These are phyloP conservation scores for Aegilops longissima DNA, from an alignment of 176 grass and related monocot species.

Conservation along the genomic window DNA sequence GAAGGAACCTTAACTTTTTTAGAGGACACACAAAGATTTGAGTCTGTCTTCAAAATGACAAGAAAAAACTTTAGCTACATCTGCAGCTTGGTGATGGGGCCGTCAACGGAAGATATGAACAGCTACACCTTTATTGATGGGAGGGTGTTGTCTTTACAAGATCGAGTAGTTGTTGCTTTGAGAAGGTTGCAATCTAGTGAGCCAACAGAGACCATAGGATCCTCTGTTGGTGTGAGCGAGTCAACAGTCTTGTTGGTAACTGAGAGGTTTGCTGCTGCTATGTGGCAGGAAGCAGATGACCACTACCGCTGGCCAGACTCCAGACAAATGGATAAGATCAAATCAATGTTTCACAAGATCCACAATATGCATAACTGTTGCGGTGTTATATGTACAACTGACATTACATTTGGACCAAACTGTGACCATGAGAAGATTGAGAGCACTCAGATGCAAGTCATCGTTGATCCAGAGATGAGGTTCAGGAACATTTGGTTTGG, in stretches of 20 bases:
- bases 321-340: constrained; percentile 40
- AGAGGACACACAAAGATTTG: background rate
- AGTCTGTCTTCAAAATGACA: background rate
- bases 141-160: constrained; percentile 19
- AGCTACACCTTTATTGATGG: background rate
- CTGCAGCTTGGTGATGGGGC: background rate
- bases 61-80: background rate
- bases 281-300: constrained; percentile 15
- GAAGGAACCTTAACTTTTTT: background rate
- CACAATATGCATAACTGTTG: constrained; percentile 62
- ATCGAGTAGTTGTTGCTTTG: constrained; percentile 34
- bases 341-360: constrained; percentile 47
- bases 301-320: constrained; percentile 48
- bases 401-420: constrained; percentile 2
- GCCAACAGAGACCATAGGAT: background rate
- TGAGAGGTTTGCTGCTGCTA: constrained; percentile 49
- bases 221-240: constrained; percentile 30
- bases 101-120: background rate
- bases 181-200: background rate
- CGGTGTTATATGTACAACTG: constrained; percentile 58
- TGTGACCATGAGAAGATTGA: background rate
- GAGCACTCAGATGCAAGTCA: fast-evolving
- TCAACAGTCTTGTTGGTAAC: constrained; percentile 53
- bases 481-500: background rate
- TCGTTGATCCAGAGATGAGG: background rate